phyloP scores from a whole-genome alignment of 768 basidiomycete genomes.

The Pholiota molesta region DNA sequence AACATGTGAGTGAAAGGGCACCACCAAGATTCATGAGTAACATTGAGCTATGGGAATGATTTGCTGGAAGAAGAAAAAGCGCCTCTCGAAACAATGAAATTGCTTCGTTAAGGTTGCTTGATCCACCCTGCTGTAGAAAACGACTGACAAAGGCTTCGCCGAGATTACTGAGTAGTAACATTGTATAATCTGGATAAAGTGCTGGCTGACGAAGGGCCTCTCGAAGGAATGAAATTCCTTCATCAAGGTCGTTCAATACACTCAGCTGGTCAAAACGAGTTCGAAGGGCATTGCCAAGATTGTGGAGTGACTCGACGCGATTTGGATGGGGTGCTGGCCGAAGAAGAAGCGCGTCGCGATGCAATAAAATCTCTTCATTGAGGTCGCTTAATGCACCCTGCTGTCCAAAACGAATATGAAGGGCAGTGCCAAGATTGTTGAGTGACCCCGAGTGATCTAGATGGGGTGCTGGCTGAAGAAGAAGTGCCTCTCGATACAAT shows the following conservation, averaged over 20 bases:
- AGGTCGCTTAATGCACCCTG: not conserved
- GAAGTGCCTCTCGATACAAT: not conserved
- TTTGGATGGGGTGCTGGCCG: not conserved
- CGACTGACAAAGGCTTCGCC: too few species aligned
- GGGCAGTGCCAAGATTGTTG: not conserved
- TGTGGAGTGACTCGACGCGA: not conserved
- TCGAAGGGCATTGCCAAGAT: not conserved
- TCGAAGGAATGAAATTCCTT: constrained; percentile 11
- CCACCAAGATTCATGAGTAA: too few species aligned
- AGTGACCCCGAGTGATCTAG: not conserved
- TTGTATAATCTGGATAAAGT: constrained; percentile 5
- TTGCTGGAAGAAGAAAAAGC: too few species aligned
- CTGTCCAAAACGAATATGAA: not conserved
- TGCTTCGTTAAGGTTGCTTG: too few species aligned
- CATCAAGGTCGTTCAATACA: constrained; percentile 3
- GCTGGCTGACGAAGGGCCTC: constrained; percentile 4
- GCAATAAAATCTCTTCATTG: constrained; percentile 1
- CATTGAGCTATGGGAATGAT: too few species aligned
- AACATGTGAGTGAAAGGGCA: too few species aligned
- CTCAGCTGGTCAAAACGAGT: constrained; percentile 2
- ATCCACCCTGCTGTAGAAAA: too few species aligned
- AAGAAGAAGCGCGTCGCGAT: constrained; percentile 1
- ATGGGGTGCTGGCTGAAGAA: not conserved
- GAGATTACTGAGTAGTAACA: too few species aligned
- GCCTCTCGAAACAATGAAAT: too few species aligned